Evolutionary conservation across 2,329 filamentous ascomycete species (phyloP), one percentile per base, ranked within the genome.

Genomic region (Lecanicillium sp.): DNA sequence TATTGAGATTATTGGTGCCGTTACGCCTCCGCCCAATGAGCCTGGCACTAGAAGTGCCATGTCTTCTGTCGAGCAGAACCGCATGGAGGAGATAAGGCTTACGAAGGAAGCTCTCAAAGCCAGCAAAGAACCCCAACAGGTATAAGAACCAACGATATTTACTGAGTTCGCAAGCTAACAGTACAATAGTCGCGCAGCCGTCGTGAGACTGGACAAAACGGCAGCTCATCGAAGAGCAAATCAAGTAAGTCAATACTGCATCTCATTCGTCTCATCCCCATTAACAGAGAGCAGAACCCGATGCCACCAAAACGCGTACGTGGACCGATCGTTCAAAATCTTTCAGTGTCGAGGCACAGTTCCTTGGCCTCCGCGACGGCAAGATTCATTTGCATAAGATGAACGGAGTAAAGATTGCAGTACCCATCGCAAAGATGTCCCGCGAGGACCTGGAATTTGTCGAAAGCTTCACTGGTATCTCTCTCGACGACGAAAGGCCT

Each of bases 301-400:
- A 98, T 66, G 66, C 82, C 12, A 72, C 79, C 44, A 94, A 93
- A 69, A 81, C 94, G 26, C 83, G 93, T 54, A 90, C 84, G 3
- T 98, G 93, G 93, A 95, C 90, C 26, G 93, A 98, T 67, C 82
- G 93, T 56, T 89, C 89, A 29, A 93, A 91, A 59, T 91, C 90
- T 1, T 98, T 98, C 70, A 97, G 89, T 58, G 93, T 98, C 48
- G 93, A 97, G 56, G 93, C 93, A 14, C 89, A 98, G 63, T 98
- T 97, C 61, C 81, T 98, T 44, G 91, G 90, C 23, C 77, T 97
- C 44, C 89, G 89, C 64, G 93, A 97, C 62, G 89, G 90, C 54
- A 97, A 97, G 67, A 94, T 98, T 55, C 94, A 98, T 67, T 74
- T 98, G 19, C 93, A 98, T 73, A 98, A 98, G 71, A 78, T 89